Evolutionary conservation across 1,139 yeast genomes (phyloP).

Genomic region (Torulaspora globosa): DNA sequence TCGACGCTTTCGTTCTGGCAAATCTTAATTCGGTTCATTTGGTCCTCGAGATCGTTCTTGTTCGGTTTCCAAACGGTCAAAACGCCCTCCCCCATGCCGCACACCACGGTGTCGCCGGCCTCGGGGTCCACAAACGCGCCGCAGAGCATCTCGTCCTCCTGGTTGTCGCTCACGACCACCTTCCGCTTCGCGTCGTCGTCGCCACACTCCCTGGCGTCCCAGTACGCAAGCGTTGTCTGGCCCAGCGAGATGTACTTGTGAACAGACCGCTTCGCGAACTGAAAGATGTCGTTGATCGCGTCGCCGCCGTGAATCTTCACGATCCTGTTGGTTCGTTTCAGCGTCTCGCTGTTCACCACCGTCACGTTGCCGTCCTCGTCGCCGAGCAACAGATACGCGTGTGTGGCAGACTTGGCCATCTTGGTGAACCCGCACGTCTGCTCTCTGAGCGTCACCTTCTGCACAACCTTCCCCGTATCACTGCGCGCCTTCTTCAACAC

Average conservation of each 20-base stretch:
- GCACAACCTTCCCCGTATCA: slow-evolving; percentile 69
- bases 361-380: slow-evolving; percentile 70
- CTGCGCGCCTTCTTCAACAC: slow-evolving; percentile 71
- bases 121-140: slow-evolving; percentile 66
- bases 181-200: slow-evolving; percentile 40
- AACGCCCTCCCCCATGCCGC: slow-evolving; percentile 92
- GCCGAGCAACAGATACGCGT: slow-evolving; percentile 66
- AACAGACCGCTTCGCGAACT: slow-evolving; percentile 64
- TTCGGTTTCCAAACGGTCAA: slow-evolving; percentile 83
- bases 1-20: slow-evolving; percentile 74
- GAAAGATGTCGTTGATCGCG: slow-evolving; percentile 68
- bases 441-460: slow-evolving; percentile 43
- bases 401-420: slow-evolving; percentile 58
- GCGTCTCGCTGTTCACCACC: slow-evolving; percentile 55
- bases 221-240: slow-evolving; percentile 71
- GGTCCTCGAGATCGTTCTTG: slow-evolving; percentile 67
- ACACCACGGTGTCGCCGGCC: slow-evolving; percentile 61
- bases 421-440: slow-evolving; percentile 52
- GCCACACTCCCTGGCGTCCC: slow-evolving; percentile 64
- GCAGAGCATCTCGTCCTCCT: slow-evolving; percentile 83
- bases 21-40: slow-evolving; percentile 71
- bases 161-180: slow-evolving; percentile 67
- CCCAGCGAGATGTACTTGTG: slow-evolving; percentile 81
- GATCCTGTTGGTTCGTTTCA: slow-evolving; percentile 44
- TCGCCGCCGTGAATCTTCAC: slow-evolving; percentile 59